Evolutionary conservation across 805 yeast species (phyloP).

Genomic region (Myxozyma vanderwaltii): DNA sequence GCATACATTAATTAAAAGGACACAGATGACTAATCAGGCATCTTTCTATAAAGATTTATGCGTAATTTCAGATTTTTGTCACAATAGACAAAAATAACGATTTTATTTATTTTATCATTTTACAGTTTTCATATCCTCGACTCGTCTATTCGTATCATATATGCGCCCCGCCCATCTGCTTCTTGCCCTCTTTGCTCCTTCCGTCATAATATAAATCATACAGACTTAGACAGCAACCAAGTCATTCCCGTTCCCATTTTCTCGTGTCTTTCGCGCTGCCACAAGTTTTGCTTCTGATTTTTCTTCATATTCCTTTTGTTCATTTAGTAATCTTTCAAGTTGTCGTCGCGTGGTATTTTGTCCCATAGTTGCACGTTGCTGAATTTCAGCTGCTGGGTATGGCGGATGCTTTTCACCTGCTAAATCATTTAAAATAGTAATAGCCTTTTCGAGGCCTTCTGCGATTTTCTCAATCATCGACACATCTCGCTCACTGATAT

Average conservation of each 20-base stretch:
- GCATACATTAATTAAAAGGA: no score
- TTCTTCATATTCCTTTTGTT: slow-evolving; percentile 68
- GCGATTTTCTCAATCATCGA: slow-evolving; percentile 61
- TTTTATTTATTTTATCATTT: no score
- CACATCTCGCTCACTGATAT: slow-evolving; percentile 59
- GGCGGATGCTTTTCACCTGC: slow-evolving; percentile 68
- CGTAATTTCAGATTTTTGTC: no score
- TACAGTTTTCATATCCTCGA: no score
- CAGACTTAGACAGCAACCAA: background rate
- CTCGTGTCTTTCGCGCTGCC: slow-evolving; percentile 69
- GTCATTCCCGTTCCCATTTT: slow-evolving; percentile 50
- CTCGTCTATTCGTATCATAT: no score
- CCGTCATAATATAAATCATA: no score
- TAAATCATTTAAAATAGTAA: slow-evolving; percentile 58
- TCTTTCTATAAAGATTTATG: no score
- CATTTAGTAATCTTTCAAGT: slow-evolving; percentile 67
- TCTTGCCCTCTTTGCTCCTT: no score
- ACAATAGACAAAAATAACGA: no score
- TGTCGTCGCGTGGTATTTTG: slow-evolving; percentile 70
- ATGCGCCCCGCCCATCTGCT: no score
- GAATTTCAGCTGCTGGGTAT: slow-evolving; percentile 74
- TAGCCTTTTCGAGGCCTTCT: slow-evolving; percentile 62
- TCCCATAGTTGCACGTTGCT: slow-evolving; percentile 86
- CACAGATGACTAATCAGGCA: no score
- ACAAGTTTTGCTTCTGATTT: slow-evolving; percentile 62